These are phyloP conservation scores for Pestalotiopsis sp. DNA, from an alignment of 2,329 filamentous ascomycete species.

Conservation along the genomic window DNA sequence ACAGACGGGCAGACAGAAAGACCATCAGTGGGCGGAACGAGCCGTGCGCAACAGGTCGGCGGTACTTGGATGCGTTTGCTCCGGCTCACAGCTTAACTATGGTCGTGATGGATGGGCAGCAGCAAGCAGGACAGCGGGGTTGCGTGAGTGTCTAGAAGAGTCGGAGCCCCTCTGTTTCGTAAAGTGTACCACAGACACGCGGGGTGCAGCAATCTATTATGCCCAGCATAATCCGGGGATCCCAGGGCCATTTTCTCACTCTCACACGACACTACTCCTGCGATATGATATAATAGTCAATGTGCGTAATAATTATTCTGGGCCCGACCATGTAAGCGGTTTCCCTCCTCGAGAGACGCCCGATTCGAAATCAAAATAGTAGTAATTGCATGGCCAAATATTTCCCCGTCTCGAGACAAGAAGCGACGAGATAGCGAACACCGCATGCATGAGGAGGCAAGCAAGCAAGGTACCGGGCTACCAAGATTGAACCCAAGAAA, in stretches of 20 bases:
- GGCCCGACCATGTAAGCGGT: too few relatives aligned
- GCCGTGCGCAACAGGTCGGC: not conserved
- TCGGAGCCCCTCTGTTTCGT: not conserved
- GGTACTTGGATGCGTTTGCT: not conserved
- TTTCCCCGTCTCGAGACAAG: not conserved
- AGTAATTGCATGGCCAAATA: not conserved
- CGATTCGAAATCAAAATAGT: too few relatives aligned
- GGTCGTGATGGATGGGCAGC: too few relatives aligned
- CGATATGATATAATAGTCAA: too few relatives aligned
- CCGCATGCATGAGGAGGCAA: not conserved
- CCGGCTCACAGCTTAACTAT: too few relatives aligned
- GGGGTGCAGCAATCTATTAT: not conserved
- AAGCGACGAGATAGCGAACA: not conserved
- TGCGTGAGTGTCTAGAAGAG: not conserved
- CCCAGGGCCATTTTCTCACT: not conserved
- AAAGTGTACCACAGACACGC: not conserved
- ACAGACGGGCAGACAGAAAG: too few relatives aligned
- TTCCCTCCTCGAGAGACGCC: too few relatives aligned
- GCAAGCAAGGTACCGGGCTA: not conserved
- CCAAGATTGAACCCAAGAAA: not conserved
- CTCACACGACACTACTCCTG: too few relatives aligned
- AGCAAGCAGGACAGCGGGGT: not conserved
- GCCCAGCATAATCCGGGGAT: not conserved
- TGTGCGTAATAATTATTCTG: too few relatives aligned
- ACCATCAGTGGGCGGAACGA: not conserved